A percentile compares a stretch with the other conserved stretches of the same genome.
Conservation (phyloP, 441 rosid genomes). For the Kokia cookei region DNA sequence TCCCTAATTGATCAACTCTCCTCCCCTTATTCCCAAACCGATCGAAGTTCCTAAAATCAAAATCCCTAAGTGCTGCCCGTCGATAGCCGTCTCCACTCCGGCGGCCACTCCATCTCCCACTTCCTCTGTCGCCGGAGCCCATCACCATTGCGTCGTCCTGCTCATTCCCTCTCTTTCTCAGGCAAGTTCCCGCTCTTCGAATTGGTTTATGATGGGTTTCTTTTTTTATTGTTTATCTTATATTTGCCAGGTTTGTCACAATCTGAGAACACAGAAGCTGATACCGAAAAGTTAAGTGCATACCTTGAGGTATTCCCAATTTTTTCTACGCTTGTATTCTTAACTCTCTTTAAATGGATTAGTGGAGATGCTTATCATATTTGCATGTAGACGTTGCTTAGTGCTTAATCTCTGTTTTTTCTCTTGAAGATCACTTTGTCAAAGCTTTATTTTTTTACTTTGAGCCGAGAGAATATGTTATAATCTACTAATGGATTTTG, state of each 20-base stretch:
- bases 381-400: neutral
- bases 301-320: slow-evolving; percentile 48
- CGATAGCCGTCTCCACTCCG: no score
- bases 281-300: slow-evolving; percentile 37
- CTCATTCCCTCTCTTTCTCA: no score
- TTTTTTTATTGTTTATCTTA: neutral
- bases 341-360: neutral
- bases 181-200: no score
- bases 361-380: neutral
- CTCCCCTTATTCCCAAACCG: no score
- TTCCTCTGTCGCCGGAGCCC: no score
- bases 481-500: neutral
- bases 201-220: no score
- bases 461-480: neutral
- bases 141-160: no score
- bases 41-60: no score
- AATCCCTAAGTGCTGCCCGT: no score
- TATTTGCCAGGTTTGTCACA: slow-evolving; percentile 48
- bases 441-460: slow-evolving; percentile 3
- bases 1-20: no score
- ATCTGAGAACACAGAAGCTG: slow-evolving; percentile 35
- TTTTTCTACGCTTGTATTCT: neutral
- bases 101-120: no score
- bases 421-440: slow-evolving; percentile 1
- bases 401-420: neutral